These are phyloP conservation scores for Coemansia sp. DNA, from an alignment of 192 early-diverging fungal species.

Conservation along the genomic window DNA sequence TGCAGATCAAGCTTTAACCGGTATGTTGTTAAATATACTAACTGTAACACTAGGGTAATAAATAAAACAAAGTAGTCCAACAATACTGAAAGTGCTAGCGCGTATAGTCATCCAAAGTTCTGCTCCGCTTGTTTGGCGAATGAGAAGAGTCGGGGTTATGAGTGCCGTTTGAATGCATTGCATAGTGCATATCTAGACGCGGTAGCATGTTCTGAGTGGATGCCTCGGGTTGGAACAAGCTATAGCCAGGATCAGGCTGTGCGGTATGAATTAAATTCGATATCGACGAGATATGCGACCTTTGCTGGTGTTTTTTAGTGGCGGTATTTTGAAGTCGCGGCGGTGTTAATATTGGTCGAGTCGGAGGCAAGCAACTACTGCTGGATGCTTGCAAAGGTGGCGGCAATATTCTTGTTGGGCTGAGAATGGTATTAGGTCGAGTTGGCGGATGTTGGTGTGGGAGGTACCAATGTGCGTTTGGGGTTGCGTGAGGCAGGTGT, in stretches of 20 bases:
- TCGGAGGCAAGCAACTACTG: not conserved
- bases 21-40: not conserved
- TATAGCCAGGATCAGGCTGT: not conserved
- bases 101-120: not conserved
- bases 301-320: not conserved
- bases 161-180: conserved; percentile 2
- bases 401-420: not conserved
- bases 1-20: not conserved
- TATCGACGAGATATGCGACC: not conserved
- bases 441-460: not conserved
- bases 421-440: not conserved
- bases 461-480: conserved; percentile 9
- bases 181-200: conserved; percentile 13
- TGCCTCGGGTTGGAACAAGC: not conserved
- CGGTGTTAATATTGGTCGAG: not conserved
- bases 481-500: conserved; percentile 5
- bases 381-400: not conserved
- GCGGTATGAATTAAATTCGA: not conserved
- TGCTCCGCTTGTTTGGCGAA: not conserved
- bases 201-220: conserved; percentile 7
- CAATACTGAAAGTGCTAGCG: not conserved
- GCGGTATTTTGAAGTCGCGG: not conserved
- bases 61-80: not conserved
- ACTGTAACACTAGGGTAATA: not conserved
- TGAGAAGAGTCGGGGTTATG: not conserved